These are phyloP conservation scores for Tothia fuscella DNA, from an alignment of 2,329 filamentous ascomycete species.

Conservation along the genomic window DNA sequence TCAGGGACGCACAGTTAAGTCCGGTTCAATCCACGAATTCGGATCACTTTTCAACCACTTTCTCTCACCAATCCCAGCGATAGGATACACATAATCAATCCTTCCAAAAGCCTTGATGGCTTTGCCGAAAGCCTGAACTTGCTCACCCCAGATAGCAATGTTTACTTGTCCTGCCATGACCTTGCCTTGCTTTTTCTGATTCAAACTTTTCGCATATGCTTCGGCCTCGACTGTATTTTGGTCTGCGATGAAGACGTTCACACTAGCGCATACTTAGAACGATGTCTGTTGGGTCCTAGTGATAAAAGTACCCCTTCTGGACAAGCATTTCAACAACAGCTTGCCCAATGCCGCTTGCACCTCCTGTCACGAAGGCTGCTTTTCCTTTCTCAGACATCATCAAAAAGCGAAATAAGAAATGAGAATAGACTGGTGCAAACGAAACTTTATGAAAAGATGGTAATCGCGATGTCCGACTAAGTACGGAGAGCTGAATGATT, in stretches of 20 bases:
- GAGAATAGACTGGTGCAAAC: no score
- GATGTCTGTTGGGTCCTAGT: not conserved
- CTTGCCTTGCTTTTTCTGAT: not conserved
- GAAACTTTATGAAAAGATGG: no score
- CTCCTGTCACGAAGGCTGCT: slow-evolving; percentile 7
- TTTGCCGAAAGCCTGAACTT: slow-evolving; percentile 5
- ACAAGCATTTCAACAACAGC: slow-evolving; percentile 7
- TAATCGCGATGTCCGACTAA: no score
- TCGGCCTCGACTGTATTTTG: not conserved
- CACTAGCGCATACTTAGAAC: not conserved
- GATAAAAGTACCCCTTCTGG: slow-evolving; percentile 7
- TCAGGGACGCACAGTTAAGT: slow-evolving; percentile 17
- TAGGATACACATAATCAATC: slow-evolving; percentile 9
- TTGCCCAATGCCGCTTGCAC: slow-evolving; percentile 7
- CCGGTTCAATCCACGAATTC: slow-evolving; percentile 25
- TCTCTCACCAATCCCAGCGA: slow-evolving; percentile 13
- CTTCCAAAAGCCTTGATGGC: not conserved
- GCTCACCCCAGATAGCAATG: slow-evolving; percentile 4
- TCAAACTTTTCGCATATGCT: not conserved
- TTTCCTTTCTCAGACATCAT: not conserved
- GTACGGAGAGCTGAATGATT: no score
- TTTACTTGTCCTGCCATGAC: not conserved
- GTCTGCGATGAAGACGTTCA: slow-evolving; percentile 8
- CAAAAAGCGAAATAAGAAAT: not conserved
- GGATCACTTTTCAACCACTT: slow-evolving; percentile 22